phyloP scores from a whole-genome alignment of 495 filamentous ascomycete genomes.

The Immersiella caudata region DNA sequence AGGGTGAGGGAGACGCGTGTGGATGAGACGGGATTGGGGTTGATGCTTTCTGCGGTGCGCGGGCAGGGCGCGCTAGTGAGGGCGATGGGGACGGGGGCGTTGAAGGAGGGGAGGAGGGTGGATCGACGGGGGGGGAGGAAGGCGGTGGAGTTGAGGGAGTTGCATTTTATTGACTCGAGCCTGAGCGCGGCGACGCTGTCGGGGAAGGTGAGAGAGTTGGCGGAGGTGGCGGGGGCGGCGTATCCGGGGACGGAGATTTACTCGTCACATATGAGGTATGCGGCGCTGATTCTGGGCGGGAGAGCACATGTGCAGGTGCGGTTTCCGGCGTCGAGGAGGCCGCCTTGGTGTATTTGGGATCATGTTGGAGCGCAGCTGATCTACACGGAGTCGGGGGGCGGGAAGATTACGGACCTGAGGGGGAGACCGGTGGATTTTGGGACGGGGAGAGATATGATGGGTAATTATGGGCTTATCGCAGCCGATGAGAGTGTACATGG shows the following conservation, averaged over 20 bases:
- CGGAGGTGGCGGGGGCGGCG: constrained; percentile 41
- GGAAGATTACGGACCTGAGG: constrained; percentile 56
- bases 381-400: constrained; percentile 56
- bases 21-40: constrained; percentile 53
- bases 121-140: constrained; percentile 15
- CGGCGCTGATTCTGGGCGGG: constrained; percentile 55
- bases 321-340: constrained; percentile 21
- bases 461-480: constrained; percentile 34
- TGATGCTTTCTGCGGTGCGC: constrained; percentile 55
- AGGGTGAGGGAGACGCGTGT: constrained; percentile 51
- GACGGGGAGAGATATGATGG: constrained; percentile 37
- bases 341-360: constrained; percentile 56
- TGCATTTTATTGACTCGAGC: constrained; percentile 54
- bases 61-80: constrained; percentile 56
- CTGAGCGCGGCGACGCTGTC: constrained; percentile 46
- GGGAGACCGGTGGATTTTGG: constrained; percentile 47
- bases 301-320: constrained; percentile 30
- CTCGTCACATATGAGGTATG: constrained; percentile 63
- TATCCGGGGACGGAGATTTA: constrained; percentile 58
- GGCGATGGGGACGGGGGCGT: constrained; percentile 42
- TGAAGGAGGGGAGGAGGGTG: constrained; percentile 37
- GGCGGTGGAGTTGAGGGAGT: constrained; percentile 34
- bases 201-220: constrained; percentile 48
- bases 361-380: constrained; percentile 64
- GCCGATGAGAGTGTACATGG: constrained; percentile 33